Percentiles rank a stretch among this genome's conserved stretches.
These are phyloP conservation scores for Aspergillus brasiliensis DNA, from an alignment of 2,329 filamentous ascomycete genomes.

Conservation along the genomic window DNA sequence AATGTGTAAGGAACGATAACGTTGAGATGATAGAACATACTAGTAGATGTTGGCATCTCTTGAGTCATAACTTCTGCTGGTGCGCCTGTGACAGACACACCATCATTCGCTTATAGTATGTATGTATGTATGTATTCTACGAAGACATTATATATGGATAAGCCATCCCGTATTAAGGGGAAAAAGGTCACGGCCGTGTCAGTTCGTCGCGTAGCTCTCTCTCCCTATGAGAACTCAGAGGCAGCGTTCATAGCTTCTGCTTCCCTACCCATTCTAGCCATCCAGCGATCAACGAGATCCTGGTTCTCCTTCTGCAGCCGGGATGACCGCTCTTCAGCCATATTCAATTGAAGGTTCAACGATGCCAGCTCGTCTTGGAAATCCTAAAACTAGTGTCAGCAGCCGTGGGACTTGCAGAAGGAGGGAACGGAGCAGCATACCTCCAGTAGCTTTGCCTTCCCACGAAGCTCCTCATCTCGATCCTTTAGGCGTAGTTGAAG, in stretches of 20 bases:
- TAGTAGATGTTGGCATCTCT: too few species aligned
- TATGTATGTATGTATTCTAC: too few species aligned
- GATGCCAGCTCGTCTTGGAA: constrained; percentile 93
- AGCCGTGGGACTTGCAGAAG: neutral
- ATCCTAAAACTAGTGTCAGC: constrained; percentile 52
- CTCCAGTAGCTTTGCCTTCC: constrained; percentile 81
- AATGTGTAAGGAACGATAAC: too few species aligned
- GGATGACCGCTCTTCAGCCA: constrained; percentile 75
- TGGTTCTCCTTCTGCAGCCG: constrained; percentile 80
- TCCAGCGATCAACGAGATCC: constrained; percentile 87
- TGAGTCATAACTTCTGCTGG: constrained; percentile 1
- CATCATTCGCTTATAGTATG: neutral
- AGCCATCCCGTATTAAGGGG: neutral
- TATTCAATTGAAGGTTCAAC: constrained; percentile 81
- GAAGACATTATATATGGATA: neutral
- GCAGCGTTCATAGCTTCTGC: constrained; percentile 80
- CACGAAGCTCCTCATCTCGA: constrained; percentile 79
- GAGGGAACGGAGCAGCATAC: constrained; percentile 42
- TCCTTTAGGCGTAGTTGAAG: constrained; percentile 72
- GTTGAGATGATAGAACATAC: too few species aligned
- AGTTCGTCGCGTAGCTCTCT: neutral
- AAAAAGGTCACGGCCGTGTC: neutral
- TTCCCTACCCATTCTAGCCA: constrained; percentile 82
- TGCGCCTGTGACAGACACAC: neutral
- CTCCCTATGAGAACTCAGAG: constrained; percentile 49